These are phyloP conservation scores for Magnusiomyces sp. DNA, from an alignment of 1,139 yeast species.

Conservation along the genomic window DNA sequence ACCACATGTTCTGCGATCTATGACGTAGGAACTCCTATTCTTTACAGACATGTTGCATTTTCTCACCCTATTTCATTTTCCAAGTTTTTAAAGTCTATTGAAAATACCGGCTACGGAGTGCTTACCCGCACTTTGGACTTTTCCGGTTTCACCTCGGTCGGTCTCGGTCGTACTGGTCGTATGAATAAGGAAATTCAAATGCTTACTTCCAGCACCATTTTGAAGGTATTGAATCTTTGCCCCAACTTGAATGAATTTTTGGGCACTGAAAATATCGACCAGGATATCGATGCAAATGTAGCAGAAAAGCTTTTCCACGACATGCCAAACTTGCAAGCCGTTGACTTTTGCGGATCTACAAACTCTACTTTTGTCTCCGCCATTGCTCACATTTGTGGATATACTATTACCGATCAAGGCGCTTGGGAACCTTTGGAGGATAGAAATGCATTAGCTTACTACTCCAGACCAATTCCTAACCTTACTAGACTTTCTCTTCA, in stretches of 20 bases:
- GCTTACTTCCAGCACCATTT: constrained; percentile 71
- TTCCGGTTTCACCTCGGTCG: constrained; percentile 82
- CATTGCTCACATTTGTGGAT: constrained; percentile 34
- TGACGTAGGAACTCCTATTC: constrained; percentile 34
- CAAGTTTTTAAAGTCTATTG: constrained; percentile 53
- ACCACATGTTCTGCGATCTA: constrained; percentile 30
- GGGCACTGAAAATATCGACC: constrained; percentile 80
- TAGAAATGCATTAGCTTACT: neutral
- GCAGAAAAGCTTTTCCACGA: constrained; percentile 47
- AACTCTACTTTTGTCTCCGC: constrained; percentile 55
- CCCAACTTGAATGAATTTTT: constrained; percentile 71
- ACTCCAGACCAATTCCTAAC: constrained; percentile 15
- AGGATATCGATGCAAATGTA: constrained; percentile 58
- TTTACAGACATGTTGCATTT: constrained; percentile 62
- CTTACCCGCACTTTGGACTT: constrained; percentile 76
- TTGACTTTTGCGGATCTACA: constrained; percentile 88
- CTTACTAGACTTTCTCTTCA: constrained; percentile 64
- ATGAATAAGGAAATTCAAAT: constrained; percentile 90
- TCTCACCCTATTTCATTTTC: constrained; percentile 79
- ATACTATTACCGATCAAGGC: constrained; percentile 1
- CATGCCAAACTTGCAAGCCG: constrained; percentile 51
- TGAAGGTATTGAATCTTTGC: constrained; percentile 48
- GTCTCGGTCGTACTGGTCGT: constrained; percentile 78
- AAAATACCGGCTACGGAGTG: constrained; percentile 47
- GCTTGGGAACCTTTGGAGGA: constrained; percentile 1